Evolutionary conservation across 306 rosid species (phyloP).

Genomic region (Elaeagnus macrophylla): DNA sequence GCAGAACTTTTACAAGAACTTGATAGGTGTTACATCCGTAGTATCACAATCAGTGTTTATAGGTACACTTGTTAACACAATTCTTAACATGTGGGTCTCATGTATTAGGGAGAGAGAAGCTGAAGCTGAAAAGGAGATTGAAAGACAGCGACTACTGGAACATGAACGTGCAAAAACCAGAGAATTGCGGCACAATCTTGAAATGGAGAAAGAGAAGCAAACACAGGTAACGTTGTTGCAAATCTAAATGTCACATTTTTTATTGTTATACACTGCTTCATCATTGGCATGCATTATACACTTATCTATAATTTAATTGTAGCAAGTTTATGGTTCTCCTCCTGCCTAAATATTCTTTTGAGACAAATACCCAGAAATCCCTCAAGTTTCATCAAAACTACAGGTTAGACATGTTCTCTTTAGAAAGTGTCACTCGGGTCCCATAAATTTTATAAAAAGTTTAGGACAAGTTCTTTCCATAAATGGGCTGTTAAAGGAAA

Average conservation of each 20-base stretch:
- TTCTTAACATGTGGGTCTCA: not conserved
- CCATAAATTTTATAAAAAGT: too few species aligned
- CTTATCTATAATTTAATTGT: too few species aligned
- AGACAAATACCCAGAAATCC: too few species aligned
- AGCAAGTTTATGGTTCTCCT: too few species aligned
- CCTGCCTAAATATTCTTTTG: too few species aligned
- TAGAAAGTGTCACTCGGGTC: too few species aligned
- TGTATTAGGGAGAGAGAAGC: conserved; percentile 58
- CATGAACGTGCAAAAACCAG: conserved; percentile 80
- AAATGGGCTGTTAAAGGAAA: too few species aligned
- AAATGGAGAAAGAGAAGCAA: conserved; percentile 88
- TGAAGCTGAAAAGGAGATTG: conserved; percentile 79
- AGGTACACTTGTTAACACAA: not conserved
- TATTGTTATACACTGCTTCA: too few species aligned
- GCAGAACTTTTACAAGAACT: conserved; percentile 76
- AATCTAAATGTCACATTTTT: not conserved
- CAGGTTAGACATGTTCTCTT: too few species aligned
- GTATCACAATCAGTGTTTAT: conserved; percentile 14
- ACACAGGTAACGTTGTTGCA: conserved; percentile 46
- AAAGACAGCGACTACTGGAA: conserved; percentile 75
- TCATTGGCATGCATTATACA: too few species aligned
- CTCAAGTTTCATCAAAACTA: too few species aligned
- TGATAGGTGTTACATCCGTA: conserved; percentile 51
- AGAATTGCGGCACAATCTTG: conserved; percentile 84
- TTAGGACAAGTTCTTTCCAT: too few species aligned